These are phyloP conservation scores for Sclerospora graminicola DNA, from an alignment of 352 stramenopile species.

Conservation along the genomic window DNA sequence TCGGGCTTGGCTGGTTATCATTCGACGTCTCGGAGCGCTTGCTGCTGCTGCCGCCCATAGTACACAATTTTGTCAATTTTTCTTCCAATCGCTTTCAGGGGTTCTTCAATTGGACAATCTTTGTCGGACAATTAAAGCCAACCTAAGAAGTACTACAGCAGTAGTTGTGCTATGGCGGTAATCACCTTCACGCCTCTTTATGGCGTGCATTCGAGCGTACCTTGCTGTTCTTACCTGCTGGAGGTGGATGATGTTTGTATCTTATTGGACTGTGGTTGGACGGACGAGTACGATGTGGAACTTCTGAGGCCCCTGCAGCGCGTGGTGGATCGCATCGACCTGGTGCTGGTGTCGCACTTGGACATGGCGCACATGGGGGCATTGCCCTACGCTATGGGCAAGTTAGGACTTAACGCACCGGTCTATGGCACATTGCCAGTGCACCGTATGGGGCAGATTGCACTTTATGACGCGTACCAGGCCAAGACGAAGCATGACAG, in stretches of 20 bases:
- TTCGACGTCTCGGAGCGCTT: conserved; percentile 34
- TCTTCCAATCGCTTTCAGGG: not conserved
- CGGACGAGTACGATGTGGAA: conserved; percentile 79
- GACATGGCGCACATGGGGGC: conserved; percentile 87
- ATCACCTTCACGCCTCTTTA: conserved; percentile 89
- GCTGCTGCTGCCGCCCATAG: conserved; percentile 49
- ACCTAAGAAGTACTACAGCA: too few relatives aligned
- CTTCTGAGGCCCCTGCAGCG: conserved; percentile 73
- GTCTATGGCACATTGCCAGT: conserved; percentile 93
- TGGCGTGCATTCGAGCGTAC: conserved; percentile 69
- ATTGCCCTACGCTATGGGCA: conserved; percentile 83
- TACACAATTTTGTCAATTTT: not conserved
- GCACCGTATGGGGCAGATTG: conserved; percentile 95
- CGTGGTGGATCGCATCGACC: conserved; percentile 78
- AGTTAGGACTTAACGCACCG: conserved; percentile 73
- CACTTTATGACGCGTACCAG: conserved; percentile 92
- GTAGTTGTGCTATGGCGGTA: conserved; percentile 82
- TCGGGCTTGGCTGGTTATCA: conserved; percentile 3
- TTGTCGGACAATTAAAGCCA: too few relatives aligned
- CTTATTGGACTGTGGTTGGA: conserved; percentile 87
- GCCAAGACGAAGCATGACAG: conserved; percentile 88
- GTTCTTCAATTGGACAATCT: too few relatives aligned
- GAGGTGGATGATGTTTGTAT: conserved; percentile 89
- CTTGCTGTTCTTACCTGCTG: conserved; percentile 81
- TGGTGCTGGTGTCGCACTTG: conserved; percentile 86